phyloP scores from a whole-genome alignment of 192 early-diverging fungal species.

The Dimargaris xerosporica region DNA sequence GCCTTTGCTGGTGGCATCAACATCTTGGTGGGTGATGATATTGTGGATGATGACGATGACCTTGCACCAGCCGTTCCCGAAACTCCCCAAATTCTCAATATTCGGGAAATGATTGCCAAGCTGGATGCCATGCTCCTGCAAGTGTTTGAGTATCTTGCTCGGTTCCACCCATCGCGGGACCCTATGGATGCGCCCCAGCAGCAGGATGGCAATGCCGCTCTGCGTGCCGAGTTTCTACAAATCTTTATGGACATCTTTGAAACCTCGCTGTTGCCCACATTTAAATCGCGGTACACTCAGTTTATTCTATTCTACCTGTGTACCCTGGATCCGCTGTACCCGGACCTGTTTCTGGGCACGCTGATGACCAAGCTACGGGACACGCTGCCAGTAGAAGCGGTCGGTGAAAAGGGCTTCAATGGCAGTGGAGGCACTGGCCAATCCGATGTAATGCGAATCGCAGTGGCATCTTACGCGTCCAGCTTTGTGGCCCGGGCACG shows the following conservation, averaged over 20 bases:
- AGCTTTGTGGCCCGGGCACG: conserved; percentile 79
- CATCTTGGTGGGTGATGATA: conserved; percentile 13
- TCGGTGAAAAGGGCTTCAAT: background rate
- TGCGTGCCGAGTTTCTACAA: conserved; percentile 41
- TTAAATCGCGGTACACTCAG: conserved; percentile 81
- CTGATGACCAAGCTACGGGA: conserved; percentile 45
- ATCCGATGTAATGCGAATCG: conserved; percentile 51
- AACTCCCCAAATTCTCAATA: too few species aligned
- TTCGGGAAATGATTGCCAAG: conserved; percentile 45
- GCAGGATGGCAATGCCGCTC: conserved; percentile 17
- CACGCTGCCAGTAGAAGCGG: background rate
- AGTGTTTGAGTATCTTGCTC: conserved; percentile 43
- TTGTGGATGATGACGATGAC: conserved; percentile 17
- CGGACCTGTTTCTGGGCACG: conserved; percentile 64
- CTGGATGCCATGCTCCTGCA: conserved; percentile 56
- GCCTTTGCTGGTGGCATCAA: too few species aligned
- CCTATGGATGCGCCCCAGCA: conserved; percentile 14
- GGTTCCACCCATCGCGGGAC: background rate
- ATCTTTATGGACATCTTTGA: conserved; percentile 64
- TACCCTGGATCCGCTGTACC: conserved; percentile 45
- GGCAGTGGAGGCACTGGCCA: conserved; percentile 13
- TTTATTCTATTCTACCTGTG: conserved; percentile 79
- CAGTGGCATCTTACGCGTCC: conserved; percentile 70
- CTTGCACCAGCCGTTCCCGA: conserved; percentile 17
- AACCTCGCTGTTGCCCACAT: conserved; percentile 61